Conservation (phyloP, 805 yeast genomes). For the Torulaspora quercuum region DNA sequence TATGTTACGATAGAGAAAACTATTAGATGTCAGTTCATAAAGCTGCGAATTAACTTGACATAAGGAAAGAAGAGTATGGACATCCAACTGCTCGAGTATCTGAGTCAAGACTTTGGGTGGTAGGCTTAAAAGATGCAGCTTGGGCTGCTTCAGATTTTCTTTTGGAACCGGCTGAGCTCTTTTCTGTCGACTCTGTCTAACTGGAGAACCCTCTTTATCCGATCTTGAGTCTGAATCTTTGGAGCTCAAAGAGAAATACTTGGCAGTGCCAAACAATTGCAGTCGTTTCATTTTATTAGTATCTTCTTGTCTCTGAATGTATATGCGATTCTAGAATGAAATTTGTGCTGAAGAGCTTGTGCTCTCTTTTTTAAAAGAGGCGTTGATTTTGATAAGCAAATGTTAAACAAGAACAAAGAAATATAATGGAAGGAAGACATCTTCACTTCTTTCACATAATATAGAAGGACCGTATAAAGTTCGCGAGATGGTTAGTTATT, state of each 20-base stretch:
- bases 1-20: slow-evolving; percentile 30
- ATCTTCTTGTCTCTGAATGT: too few relatives aligned
- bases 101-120: slow-evolving; percentile 26
- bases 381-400: too few relatives aligned
- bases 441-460: too few relatives aligned
- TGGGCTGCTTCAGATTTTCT: background rate
- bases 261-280: slow-evolving; percentile 24
- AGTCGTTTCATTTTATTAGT: slow-evolving; percentile 22
- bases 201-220: background rate
- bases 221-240: slow-evolving; percentile 6
- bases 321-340: too few relatives aligned
- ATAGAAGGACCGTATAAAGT: too few relatives aligned
- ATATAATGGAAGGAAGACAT: too few relatives aligned
- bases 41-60: slow-evolving; percentile 28
- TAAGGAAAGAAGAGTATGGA: slow-evolving; percentile 19
- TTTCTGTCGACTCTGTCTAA: background rate
- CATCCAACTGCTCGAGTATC: slow-evolving; percentile 29
- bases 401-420: too few relatives aligned
- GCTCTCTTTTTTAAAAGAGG: too few relatives aligned
- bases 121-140: slow-evolving; percentile 20
- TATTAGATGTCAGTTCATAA: slow-evolving; percentile 26
- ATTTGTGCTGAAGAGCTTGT: too few relatives aligned
- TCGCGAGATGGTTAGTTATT: too few relatives aligned
- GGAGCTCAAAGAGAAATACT: slow-evolving; percentile 39
- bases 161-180: background rate